These are phyloP conservation scores for Coemansia sp. DNA, from an alignment of 192 early-diverging fungal genomes.

Conservation along the genomic window DNA sequence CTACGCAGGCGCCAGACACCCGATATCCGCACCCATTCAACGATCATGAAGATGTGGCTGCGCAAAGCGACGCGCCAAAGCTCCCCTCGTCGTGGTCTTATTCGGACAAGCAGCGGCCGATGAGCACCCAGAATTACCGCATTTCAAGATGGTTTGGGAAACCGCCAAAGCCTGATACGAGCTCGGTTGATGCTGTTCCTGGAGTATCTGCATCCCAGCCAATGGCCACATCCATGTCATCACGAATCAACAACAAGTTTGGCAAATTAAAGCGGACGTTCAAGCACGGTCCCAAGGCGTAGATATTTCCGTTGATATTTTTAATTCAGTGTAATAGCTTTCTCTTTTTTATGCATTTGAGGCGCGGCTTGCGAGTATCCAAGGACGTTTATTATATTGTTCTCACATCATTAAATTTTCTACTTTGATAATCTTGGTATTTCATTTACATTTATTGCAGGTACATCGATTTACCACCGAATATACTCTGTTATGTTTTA, in stretches of 20 bases:
- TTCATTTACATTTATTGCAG: too few species aligned
- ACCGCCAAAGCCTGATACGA: background rate
- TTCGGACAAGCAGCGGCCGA: conserved; percentile 28
- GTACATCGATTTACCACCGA: too few species aligned
- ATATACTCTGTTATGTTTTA: too few species aligned
- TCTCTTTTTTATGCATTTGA: too few species aligned
- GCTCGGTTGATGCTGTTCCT: conserved; percentile 5
- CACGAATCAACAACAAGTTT: conserved; percentile 39
- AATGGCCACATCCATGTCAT: conserved; percentile 21
- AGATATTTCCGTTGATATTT: conserved; percentile 2
- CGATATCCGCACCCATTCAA: background rate
- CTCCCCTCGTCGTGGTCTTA: conserved; percentile 39
- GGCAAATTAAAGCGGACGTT: conserved; percentile 42
- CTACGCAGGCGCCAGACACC: background rate
- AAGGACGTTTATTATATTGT: too few species aligned
- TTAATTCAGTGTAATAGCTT: background rate
- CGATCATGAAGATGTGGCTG: conserved; percentile 1
- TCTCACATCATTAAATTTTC: too few species aligned
- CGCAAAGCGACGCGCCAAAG: conserved; percentile 12
- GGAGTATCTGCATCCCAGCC: background rate
- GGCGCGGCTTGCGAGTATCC: too few species aligned
- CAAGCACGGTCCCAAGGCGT: conserved; percentile 10
- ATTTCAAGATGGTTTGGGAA: conserved; percentile 32
- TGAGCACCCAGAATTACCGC: conserved; percentile 34
- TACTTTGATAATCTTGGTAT: too few species aligned